Percentiles rank a stretch among this genome's conserved stretches.
These are phyloP conservation scores for Boletus tomentosulus DNA, from an alignment of 768 basidiomycete genomes.

Conservation along the genomic window DNA sequence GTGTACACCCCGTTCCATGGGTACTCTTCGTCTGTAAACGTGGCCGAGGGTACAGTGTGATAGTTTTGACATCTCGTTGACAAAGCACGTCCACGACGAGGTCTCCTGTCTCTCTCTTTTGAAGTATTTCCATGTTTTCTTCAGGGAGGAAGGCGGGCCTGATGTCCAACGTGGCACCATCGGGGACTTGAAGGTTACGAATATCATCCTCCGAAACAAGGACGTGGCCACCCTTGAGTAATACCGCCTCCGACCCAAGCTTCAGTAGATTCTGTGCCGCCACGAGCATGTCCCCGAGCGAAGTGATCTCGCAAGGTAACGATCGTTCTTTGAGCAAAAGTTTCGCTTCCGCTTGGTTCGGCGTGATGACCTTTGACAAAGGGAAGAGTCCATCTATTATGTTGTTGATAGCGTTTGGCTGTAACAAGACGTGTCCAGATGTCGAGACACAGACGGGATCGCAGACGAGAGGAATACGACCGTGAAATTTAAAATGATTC, in stretches of 20 bases:
- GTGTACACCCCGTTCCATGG: conserved; percentile 91
- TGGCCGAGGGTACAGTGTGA: conserved; percentile 56
- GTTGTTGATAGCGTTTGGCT: conserved; percentile 57
- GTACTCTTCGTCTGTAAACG: conserved; percentile 66
- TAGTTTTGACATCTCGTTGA: conserved; percentile 28
- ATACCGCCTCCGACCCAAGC: conserved; percentile 52
- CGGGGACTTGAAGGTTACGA: conserved; percentile 20
- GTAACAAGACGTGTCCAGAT: conserved; percentile 76
- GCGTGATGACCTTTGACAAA: conserved; percentile 69
- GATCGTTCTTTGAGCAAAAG: conserved; percentile 49
- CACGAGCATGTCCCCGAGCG: conserved; percentile 55
- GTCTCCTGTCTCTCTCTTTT: conserved; percentile 12
- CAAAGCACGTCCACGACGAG: conserved; percentile 67
- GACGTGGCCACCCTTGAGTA: conserved; percentile 87
- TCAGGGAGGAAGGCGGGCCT: conserved; percentile 43
- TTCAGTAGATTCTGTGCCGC: conserved; percentile 48
- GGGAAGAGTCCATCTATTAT: conserved; percentile 67
- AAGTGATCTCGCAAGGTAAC: conserved; percentile 32
- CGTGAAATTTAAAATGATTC: conserved; percentile 31
- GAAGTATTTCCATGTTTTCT: conserved; percentile 65
- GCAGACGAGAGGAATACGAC: conserved; percentile 58
- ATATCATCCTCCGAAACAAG: conserved; percentile 45
- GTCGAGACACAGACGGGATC: conserved; percentile 94
- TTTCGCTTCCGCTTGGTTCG: conserved; percentile 80
- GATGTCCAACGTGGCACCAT: conserved; percentile 33